Conservation (phyloP, 176 grass and related monocot species). For the Hordeum vulgare region MorexV3_pseudomolecules_assembly NC_058520.1:104536094-104536593, state of each 20-base stretch:
- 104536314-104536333: background rate
- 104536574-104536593: background rate
- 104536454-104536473: background rate
- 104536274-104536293: background rate
- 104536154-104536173: background rate
- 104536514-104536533: constrained; percentile 10
- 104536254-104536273: constrained; percentile 8
- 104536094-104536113: constrained; percentile 32
- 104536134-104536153: background rate
- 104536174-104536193: background rate
- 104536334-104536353: constrained; percentile 34
- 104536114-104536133: background rate
- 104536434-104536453: background rate
- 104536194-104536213: background rate
- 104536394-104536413: background rate
- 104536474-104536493: background rate
- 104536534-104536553: background rate
- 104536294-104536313: constrained; percentile 29
- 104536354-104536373: constrained; percentile 28
- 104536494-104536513: constrained; percentile 10
- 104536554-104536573: background rate
- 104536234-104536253: background rate
- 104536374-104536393: constrained; percentile 12
- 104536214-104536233: background rate
- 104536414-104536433: background rate